Percentiles rank a stretch among this genome's conserved stretches.
These are phyloP conservation scores for Zygosaccharomyces sapae DNA, from an alignment of 1,139 yeast genomes.

Conservation along the genomic window DNA sequence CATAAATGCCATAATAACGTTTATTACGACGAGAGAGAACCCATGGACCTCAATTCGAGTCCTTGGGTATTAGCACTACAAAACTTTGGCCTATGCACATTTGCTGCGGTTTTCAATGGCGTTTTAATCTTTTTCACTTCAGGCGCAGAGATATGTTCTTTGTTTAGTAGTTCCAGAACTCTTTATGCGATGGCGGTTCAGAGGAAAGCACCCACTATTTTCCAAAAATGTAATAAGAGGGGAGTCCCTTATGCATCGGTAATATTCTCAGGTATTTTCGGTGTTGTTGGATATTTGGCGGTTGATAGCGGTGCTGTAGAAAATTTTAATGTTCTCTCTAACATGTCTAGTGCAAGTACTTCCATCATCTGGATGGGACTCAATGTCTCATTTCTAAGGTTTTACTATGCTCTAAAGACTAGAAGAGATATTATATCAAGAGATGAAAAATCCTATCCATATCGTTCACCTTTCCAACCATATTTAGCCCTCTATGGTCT, in stretches of 20 bases:
- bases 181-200: constrained; percentile 51
- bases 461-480: constrained; percentile 74
- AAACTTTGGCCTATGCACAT: constrained; percentile 58
- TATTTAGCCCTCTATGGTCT: constrained; percentile 67
- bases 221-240: constrained; percentile 54
- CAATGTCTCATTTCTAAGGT: constrained; percentile 68
- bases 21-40: constrained; percentile 1
- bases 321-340: constrained; percentile 64
- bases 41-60: constrained; percentile 56
- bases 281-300: constrained; percentile 57
- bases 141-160: constrained; percentile 43
- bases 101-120: constrained; percentile 63
- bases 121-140: constrained; percentile 70
- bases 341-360: constrained; percentile 67
- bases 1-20: constrained; percentile 18
- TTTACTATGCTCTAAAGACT: constrained; percentile 60
- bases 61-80: constrained; percentile 82
- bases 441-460: constrained; percentile 65
- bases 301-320: constrained; percentile 55
- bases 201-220: constrained; percentile 61
- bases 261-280: constrained; percentile 55
- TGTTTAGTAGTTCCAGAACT: constrained; percentile 42
- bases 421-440: constrained; percentile 63
- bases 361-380: constrained; percentile 81
- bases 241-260: constrained; percentile 79